Conservation (phyloP, 1,284 basidiomycete genomes). For the Sphagnurus paluster region DNA sequence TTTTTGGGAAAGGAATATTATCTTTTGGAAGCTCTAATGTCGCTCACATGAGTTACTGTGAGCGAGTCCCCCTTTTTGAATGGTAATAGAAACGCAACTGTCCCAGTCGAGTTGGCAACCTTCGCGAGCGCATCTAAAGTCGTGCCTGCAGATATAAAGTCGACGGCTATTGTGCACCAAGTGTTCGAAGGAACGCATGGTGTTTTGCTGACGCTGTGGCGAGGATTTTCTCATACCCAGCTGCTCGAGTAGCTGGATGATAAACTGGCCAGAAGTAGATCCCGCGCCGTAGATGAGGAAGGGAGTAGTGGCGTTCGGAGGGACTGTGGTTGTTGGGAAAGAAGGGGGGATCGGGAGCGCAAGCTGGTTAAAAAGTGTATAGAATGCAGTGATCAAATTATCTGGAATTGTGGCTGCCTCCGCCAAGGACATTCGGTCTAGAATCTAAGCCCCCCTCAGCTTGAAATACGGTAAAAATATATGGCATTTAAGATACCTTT, state of each 20-base stretch:
- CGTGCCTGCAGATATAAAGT: constrained; percentile 41
- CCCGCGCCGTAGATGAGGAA: constrained; percentile 60
- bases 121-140: constrained; percentile 37
- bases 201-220: constrained; percentile 52
- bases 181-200: constrained; percentile 42
- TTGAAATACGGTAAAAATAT: constrained; percentile 14
- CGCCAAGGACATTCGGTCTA: constrained; percentile 37
- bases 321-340: constrained; percentile 34
- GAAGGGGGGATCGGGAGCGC: constrained; percentile 38
- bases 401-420: constrained; percentile 51
- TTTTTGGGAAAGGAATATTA: constrained; percentile 32
- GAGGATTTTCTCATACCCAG: constrained; percentile 53
- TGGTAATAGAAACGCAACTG: constrained; percentile 47
- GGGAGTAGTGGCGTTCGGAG: constrained; percentile 33
- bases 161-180: constrained; percentile 49
- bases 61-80: constrained; percentile 34
- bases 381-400: constrained; percentile 51
- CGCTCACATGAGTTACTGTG: constrained; percentile 25
- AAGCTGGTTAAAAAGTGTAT: constrained; percentile 46
- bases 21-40: constrained; percentile 36
- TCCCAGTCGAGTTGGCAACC: constrained; percentile 35
- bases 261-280: constrained; percentile 54
- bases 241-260: constrained; percentile 53
- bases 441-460: constrained; percentile 33
- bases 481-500: constrained; percentile 34